A percentile compares a stretch with the other conserved stretches of the same genome.
phyloP scores from a whole-genome alignment of 1,284 basidiomycete species.

The Cutaneotrichosporon cyanovorans region DNA sequence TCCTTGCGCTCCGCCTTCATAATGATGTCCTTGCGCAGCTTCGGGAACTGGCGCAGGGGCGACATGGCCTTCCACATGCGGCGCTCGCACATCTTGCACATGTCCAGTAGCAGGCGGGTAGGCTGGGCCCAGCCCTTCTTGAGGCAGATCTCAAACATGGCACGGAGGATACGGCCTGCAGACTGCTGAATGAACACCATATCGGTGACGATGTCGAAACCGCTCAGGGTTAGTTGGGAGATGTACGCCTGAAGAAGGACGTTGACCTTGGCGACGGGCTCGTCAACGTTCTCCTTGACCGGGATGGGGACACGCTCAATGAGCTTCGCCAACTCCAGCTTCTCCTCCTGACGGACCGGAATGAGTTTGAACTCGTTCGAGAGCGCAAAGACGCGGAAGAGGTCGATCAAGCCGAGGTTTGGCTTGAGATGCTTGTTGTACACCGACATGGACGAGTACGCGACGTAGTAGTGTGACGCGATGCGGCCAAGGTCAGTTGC shows the following conservation, averaged over 20 bases:
- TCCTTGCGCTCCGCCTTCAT: conserved; percentile 94
- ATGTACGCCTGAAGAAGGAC: conserved; percentile 93
- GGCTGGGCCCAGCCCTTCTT: conserved; percentile 97
- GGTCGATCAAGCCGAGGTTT: conserved; percentile 78
- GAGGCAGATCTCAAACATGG: conserved; percentile 96
- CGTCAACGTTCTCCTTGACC: conserved; percentile 93
- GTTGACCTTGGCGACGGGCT: conserved; percentile 95
- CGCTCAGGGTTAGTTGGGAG: conserved; percentile 87
- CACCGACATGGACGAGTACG: conserved; percentile 89
- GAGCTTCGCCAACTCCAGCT: conserved; percentile 84
- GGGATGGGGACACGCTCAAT: conserved; percentile 94
- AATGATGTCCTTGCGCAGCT: conserved; percentile 61
- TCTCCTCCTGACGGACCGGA: conserved; percentile 75
- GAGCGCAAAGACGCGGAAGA: conserved; percentile 93
- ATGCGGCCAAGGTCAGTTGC: conserved; percentile 89
- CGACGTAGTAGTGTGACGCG: conserved; percentile 94
- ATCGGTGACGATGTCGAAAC: conserved; percentile 93
- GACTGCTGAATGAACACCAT: conserved; percentile 97
- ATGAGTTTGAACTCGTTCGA: conserved; percentile 96
- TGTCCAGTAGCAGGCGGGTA: conserved; percentile 78
- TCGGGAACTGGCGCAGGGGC: conserved; percentile 87
- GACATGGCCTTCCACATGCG: conserved; percentile 98
- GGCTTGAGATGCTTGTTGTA: conserved; percentile 92
- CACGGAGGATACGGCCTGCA: conserved; percentile 85
- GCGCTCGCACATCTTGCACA: conserved; percentile 96